Conservation (phyloP, 495 filamentous ascomycete genomes). For the Clavariopsis aquatica region DNA sequence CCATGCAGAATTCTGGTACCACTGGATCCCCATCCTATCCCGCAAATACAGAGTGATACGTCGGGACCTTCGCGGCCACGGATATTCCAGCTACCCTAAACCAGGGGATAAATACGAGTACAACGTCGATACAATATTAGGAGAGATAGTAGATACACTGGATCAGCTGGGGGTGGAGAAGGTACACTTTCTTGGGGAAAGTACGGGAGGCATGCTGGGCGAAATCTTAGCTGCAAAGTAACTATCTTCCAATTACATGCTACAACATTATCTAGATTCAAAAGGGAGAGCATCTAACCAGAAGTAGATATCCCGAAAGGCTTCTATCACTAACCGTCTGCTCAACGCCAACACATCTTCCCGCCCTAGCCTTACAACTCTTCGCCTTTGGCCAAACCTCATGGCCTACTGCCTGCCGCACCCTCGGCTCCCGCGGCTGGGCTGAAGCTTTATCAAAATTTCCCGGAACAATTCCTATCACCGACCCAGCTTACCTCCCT, state of each 20-base stretch:
- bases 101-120: constrained; percentile 25
- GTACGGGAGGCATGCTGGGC: constrained; percentile 36
- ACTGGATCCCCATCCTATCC: constrained; percentile 36
- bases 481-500: constrained; percentile 21
- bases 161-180: constrained; percentile 35
- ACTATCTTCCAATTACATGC: background rate
- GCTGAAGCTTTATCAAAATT: constrained; percentile 30
- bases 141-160: constrained; percentile 37
- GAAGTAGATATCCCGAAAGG: constrained; percentile 27
- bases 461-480: constrained; percentile 28
- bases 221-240: constrained; percentile 33
- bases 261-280: no score
- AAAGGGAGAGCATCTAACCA: background rate
- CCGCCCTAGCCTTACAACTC: constrained; percentile 27
- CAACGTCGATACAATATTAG: constrained; percentile 31
- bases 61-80: constrained; percentile 36
- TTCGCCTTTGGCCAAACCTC: constrained; percentile 31
- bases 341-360: constrained; percentile 37
- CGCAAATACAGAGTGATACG: constrained; percentile 34
- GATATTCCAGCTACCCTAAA: constrained; percentile 22
- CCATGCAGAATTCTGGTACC: constrained; percentile 37
- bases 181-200: constrained; percentile 37
- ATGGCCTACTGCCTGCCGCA: constrained; percentile 38
- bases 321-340: constrained; percentile 34
- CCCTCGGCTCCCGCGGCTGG: constrained; percentile 37